Evolutionary conservation across 306 rosid genomes (phyloP).

Genomic region (Senna siamea): DNA sequence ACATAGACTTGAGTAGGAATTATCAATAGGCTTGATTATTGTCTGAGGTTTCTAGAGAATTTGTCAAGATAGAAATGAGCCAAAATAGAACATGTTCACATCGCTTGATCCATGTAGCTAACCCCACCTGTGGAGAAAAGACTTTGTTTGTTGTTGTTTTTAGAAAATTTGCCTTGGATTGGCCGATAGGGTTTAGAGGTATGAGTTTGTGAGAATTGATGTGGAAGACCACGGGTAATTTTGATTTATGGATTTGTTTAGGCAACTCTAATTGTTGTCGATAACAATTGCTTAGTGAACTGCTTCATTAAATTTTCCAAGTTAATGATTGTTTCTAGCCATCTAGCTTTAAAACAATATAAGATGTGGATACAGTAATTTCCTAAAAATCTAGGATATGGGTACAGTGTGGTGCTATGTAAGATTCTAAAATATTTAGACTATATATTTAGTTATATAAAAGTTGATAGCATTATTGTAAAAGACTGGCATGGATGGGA

Average conservation of each 20-base stretch:
- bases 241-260: conserved; percentile 21
- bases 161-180: neutral
- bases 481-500: neutral
- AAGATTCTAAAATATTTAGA: neutral
- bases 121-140: too few species aligned
- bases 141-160: too few species aligned
- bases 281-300: neutral
- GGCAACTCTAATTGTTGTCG: neutral
- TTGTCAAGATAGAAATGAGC: too few species aligned
- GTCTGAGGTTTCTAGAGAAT: neutral
- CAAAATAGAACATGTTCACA: too few species aligned
- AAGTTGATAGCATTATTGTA: neutral
- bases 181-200: neutral
- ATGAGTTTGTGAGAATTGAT: conserved; percentile 4
- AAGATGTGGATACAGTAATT: neutral
- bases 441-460: too few species aligned
- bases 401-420: neutral
- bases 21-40: neutral
- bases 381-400: neutral
- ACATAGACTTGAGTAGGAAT: neutral
- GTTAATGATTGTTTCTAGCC: neutral
- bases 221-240: neutral
- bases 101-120: too few species aligned
- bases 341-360: neutral
- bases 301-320: neutral